Evolutionary conservation across 73 alveolate genomes (phyloP).

Genomic region (Paramecium primaurelia): DNA sequence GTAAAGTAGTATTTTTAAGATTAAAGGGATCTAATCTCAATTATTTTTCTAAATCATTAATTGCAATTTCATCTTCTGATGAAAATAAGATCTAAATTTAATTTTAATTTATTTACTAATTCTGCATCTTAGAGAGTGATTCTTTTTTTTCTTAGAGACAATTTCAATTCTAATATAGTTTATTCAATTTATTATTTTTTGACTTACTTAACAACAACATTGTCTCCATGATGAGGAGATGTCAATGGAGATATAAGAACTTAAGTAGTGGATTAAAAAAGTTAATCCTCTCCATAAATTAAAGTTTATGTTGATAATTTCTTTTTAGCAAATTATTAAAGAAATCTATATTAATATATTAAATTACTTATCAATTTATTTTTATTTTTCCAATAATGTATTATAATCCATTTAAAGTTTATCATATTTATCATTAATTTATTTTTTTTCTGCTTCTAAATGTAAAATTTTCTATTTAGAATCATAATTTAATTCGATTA

Average conservation of each 20-base stretch:
- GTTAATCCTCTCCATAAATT: conserved; percentile 16
- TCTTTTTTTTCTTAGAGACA: neutral
- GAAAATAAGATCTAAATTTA: neutral
- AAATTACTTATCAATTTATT: neutral
- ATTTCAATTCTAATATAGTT: neutral
- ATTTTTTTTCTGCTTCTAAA: conserved; percentile 12
- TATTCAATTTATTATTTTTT: neutral
- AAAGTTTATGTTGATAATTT: neutral
- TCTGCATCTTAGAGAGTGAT: neutral
- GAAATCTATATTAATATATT: neutral
- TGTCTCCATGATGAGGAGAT: conserved; percentile 30
- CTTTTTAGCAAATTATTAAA: neutral
- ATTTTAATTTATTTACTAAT: neutral
- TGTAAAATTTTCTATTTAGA: neutral
- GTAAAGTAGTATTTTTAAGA: neutral
- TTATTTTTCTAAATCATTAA: neutral
- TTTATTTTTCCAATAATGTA: neutral
- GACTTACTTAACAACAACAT: neutral
- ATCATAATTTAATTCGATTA: neutral
- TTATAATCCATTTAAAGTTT: neutral
- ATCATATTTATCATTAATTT: neutral
- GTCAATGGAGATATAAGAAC: neutral
- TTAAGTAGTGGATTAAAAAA: neutral
- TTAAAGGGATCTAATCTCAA: neutral
- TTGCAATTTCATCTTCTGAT: neutral